Evolutionary conservation across 75 land plant species (phyloP).

Genomic region (Gnetum montanum): DNA sequence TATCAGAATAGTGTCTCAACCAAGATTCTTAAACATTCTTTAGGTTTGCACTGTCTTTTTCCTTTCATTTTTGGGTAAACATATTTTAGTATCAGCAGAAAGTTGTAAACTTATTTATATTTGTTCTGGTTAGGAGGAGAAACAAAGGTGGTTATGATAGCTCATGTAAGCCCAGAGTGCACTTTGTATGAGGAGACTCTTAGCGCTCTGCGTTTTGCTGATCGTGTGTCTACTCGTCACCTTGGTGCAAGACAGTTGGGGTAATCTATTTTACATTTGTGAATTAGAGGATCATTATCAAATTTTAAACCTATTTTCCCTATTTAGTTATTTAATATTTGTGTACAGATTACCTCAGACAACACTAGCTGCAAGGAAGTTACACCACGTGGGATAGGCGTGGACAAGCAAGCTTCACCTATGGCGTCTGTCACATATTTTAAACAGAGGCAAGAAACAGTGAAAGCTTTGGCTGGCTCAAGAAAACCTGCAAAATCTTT

Average conservation of each 20-base stretch:
- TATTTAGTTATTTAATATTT: conserved; percentile 1
- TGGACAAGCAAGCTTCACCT: too few relatives aligned
- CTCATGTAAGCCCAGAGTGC: conserved; percentile 88
- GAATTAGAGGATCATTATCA: conserved; percentile 85
- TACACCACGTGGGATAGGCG: too few relatives aligned
- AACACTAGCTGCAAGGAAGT: too few relatives aligned
- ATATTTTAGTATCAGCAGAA: background rate
- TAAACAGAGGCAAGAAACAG: too few relatives aligned
- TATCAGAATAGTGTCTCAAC: conserved; percentile 81
- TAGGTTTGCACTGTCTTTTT: too few relatives aligned
- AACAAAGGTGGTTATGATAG: conserved; percentile 96
- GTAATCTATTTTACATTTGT: conserved; percentile 72
- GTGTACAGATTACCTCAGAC: too few relatives aligned
- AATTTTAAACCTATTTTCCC: background rate
- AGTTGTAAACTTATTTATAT: background rate
- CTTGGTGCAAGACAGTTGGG: conserved; percentile 84
- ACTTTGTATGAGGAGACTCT: conserved; percentile 88
- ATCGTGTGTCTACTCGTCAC: conserved; percentile 85
- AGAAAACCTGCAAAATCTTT: too few relatives aligned
- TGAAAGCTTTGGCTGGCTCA: too few relatives aligned
- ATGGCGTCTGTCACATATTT: too few relatives aligned
- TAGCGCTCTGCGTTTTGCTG: conserved; percentile 95
- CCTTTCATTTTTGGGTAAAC: background rate
- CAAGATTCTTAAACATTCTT: conserved; percentile 73
- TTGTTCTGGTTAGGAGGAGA: conserved; percentile 68